Base-by-base conservation (phyloP, 805 yeast genomes). In the Naumovozyma baii region DNA sequence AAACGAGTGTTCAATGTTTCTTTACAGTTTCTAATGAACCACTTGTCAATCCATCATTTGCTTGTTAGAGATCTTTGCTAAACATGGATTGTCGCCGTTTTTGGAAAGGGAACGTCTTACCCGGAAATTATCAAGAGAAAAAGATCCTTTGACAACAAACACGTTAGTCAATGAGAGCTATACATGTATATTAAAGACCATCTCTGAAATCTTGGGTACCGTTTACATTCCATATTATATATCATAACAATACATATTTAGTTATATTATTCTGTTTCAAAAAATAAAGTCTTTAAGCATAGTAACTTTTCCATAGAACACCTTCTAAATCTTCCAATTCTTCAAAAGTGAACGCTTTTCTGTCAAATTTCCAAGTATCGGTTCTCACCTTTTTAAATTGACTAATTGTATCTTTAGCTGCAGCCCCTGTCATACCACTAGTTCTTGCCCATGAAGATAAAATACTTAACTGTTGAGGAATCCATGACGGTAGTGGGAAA, bases 341-440 rank as follows among this genome's bases (percentile, higher is more conserved):
- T 3, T 80, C 84, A 36, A 72, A 75, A 7, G 78, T 76, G 58
- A 90, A 92, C 12, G 73, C 76, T 48, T 69, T 69, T 44, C 82
- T 73, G 57, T 90, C 98, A 43, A 86, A 74, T 52, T 84, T 94
- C 98, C 98, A 90, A 0, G 96, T 86, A 52, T 90, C 98, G 42
- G 88, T 94, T 48, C 97, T 74, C 4, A 85, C 77, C 65, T 87
- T 87, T 59, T 88, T 90, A 65, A 92, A 92, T 46, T 77, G 80
- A 46, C 94, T 80, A 37, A 90, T 68, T 2, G 76, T 72, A 25
- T 78, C 79, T 59, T 90, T 90, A 5, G 95, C 94, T 1, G 94
- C 74, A 39, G 80, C 74, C 1, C 95, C 95, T 20, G 83, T 76
- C 39, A 78, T 57, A 5, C 96, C 96, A 14, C 79, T 79, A 16